phyloP scores from a whole-genome alignment of 139 green algal genomes.

The Mesostigma viride region DNA sequence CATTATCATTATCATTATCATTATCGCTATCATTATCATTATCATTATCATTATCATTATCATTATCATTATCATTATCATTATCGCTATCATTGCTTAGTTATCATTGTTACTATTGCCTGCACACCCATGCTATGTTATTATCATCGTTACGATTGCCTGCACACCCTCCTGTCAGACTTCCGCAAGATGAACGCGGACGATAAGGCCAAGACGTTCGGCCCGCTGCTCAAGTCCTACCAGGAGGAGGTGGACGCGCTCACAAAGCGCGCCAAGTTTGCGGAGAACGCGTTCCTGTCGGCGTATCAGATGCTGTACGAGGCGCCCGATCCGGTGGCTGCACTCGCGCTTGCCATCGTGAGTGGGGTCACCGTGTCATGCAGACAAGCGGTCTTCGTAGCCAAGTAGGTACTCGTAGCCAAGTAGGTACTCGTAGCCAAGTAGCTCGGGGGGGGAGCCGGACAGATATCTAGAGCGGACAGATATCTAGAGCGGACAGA shows the following conservation, averaged over 20 bases:
- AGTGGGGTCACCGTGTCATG: too few species aligned
- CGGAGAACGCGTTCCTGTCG: slow-evolving; percentile 64
- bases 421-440: too few species aligned
- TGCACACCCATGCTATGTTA: too few species aligned
- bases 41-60: neutral
- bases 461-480: too few species aligned
- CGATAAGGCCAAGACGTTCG: slow-evolving; percentile 38
- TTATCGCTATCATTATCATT: neutral
- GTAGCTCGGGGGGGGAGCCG: too few species aligned
- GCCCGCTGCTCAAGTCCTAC: slow-evolving; percentile 66
- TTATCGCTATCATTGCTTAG: neutral
- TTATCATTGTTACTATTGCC: neutral
- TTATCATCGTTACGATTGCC: too few species aligned
- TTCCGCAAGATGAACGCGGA: too few species aligned
- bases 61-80: neutral
- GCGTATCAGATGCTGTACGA: slow-evolving; percentile 86
- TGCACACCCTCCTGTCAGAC: too few species aligned
- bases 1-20: neutral
- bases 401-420: too few species aligned
- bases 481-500: too few species aligned
- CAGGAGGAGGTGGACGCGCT: slow-evolving; percentile 66
- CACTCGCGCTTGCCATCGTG: slow-evolving; percentile 39
- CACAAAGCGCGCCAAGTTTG: slow-evolving; percentile 49
- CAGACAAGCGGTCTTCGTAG: too few species aligned
- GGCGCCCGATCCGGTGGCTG: slow-evolving; percentile 72